Evolutionary conservation across 768 basidiomycete species (phyloP).

Genomic region (Agrocybe praecox): DNA sequence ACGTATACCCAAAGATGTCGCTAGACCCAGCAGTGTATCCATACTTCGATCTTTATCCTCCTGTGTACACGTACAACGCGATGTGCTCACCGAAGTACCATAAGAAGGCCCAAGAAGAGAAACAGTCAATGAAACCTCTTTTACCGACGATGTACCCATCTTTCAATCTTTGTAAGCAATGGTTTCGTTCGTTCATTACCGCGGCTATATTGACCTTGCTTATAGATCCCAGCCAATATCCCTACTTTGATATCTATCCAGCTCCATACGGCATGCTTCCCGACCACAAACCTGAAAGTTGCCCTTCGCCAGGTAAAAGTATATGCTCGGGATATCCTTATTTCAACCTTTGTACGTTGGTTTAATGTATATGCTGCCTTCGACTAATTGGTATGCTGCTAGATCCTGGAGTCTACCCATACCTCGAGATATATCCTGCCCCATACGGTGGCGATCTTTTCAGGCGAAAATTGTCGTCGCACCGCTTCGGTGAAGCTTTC

Average conservation of each 20-base stretch:
- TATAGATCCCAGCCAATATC: constrained; percentile 17
- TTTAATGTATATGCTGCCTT: neutral
- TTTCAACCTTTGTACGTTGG: constrained; percentile 18
- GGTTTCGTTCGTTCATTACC: neutral
- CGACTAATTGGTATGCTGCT: neutral
- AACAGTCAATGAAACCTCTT: neutral
- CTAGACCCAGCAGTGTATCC: constrained; percentile 9
- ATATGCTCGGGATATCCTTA: constrained; percentile 8
- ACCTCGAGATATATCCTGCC: constrained; percentile 16
- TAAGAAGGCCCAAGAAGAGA: neutral
- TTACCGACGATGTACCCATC: neutral
- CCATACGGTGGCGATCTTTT: constrained; percentile 1
- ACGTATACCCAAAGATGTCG: no score
- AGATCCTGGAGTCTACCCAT: constrained; percentile 18
- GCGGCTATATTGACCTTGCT: neutral
- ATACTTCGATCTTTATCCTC: constrained; percentile 11
- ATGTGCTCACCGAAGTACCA: neutral
- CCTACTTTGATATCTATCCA: constrained; percentile 15
- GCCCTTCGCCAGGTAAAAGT: neutral
- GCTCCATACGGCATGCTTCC: constrained; percentile 1
- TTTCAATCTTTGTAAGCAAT: constrained; percentile 32
- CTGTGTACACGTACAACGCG: neutral
- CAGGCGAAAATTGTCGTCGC: neutral
- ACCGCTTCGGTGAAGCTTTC: neutral
- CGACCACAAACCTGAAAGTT: neutral